Evolutionary conservation across 108 stramenopile genomes (phyloP).

Genomic region (Fistulifera pelliculosa): DNA sequence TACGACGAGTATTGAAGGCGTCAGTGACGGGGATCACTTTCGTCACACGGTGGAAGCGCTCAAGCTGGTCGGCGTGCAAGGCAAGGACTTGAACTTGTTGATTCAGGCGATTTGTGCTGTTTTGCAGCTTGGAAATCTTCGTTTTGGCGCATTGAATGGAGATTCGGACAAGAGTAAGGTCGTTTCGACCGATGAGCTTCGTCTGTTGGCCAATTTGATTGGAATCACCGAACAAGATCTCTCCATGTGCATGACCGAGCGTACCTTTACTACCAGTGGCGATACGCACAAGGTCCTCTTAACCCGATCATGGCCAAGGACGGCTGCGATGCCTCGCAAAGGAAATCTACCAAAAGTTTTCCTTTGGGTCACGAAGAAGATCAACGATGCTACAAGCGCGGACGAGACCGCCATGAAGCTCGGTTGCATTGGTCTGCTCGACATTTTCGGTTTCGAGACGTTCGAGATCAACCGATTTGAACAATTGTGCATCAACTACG

Average conservation of each 20-base stretch:
- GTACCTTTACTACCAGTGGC: conserved; percentile 25
- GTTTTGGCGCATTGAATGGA: conserved; percentile 26
- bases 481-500: conserved; percentile 95
- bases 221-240: conserved; percentile 46
- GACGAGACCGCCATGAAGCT: conserved; percentile 12
- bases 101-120: conserved; percentile 47
- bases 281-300: conserved; percentile 15
- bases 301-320: conserved; percentile 34
- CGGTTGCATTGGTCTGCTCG: conserved; percentile 78
- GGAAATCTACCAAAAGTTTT: conserved; percentile 70
- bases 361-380: conserved; percentile 41
- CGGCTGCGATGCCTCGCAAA: conserved; percentile 81
- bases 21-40: conserved; percentile 57
- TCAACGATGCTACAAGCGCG: conserved; percentile 28
- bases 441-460: conserved; percentile 98
- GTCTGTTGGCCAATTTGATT: conserved; percentile 40
- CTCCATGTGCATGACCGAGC: conserved; percentile 44
- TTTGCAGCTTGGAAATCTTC: conserved; percentile 65
- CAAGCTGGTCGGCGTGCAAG: conserved; percentile 32
- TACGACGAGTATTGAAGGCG: conserved; percentile 43
- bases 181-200: conserved; percentile 23
- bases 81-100: conserved; percentile 24
- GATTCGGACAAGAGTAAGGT: conserved; percentile 22
- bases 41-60: conserved; percentile 44
- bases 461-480: conserved; percentile 90